phyloP scores from a whole-genome alignment of 345 rosid species.

The Hirschfeldia incana region DNA sequence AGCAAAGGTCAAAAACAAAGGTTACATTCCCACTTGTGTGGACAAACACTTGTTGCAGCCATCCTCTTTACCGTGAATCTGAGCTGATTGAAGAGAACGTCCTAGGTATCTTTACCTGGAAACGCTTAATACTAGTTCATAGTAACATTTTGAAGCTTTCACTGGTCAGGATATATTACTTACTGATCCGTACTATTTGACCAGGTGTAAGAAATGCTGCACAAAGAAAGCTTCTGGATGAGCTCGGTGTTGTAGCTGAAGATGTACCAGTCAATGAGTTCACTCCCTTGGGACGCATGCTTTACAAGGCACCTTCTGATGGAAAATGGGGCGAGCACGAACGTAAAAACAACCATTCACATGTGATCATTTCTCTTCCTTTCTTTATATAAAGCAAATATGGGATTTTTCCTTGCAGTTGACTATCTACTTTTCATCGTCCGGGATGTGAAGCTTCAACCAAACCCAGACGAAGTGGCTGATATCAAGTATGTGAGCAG shows the following conservation, averaged over 20 bases:
- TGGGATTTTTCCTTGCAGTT: slow-evolving; percentile 51
- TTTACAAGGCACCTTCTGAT: slow-evolving; percentile 96
- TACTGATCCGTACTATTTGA: background rate
- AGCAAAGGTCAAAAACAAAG: slow-evolving; percentile 96
- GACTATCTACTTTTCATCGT: slow-evolving; percentile 88
- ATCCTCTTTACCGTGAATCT: slow-evolving; percentile 86
- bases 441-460: slow-evolving; percentile 63
- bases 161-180: background rate
- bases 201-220: slow-evolving; percentile 96
- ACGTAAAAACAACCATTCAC: slow-evolving; percentile 47
- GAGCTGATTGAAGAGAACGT: slow-evolving; percentile 72
- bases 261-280: slow-evolving; percentile 86
- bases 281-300: slow-evolving; percentile 68
- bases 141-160: background rate
- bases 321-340: slow-evolving; percentile 99
- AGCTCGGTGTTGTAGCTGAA: slow-evolving; percentile 82
- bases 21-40: slow-evolving; percentile 97
- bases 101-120: slow-evolving; percentile 51
- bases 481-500: slow-evolving; percentile 70
- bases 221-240: slow-evolving; percentile 92
- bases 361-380: background rate
- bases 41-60: slow-evolving; percentile 99
- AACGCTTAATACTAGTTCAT: background rate
- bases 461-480: slow-evolving; percentile 93
- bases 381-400: background rate